These are phyloP conservation scores for Silene latifolia DNA, from an alignment of 148 eudicot species.

Conservation along the genomic window DNA sequence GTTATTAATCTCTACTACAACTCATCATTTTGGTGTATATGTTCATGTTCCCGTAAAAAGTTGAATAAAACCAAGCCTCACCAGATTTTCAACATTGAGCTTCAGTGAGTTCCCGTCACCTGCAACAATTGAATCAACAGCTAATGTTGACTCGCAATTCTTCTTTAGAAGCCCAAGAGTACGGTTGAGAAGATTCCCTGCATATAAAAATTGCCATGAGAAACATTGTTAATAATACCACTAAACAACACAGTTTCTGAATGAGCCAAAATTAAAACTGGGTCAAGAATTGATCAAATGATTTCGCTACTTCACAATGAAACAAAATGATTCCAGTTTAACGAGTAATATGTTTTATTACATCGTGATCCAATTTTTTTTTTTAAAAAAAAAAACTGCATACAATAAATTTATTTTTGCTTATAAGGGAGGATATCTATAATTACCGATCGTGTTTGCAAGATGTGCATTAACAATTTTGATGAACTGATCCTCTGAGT, in stretches of 20 bases:
- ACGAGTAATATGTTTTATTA: neutral
- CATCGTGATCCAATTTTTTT: neutral
- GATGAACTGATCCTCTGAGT: conserved; percentile 95
- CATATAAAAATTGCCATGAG: neutral
- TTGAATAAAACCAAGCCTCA: conserved; percentile 27
- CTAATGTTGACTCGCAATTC: conserved; percentile 88
- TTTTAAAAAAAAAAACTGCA: neutral
- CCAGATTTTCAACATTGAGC: conserved; percentile 75
- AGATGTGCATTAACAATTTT: conserved; percentile 90
- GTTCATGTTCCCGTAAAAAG: neutral
- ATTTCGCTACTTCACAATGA: neutral
- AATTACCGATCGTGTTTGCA: conserved; percentile 91
- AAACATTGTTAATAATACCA: neutral
- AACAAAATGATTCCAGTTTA: neutral
- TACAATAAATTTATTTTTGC: neutral
- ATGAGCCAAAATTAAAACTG: neutral
- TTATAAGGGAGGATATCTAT: neutral
- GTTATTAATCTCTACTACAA: neutral
- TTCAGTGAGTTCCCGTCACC: conserved; percentile 84
- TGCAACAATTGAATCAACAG: conserved; percentile 69
- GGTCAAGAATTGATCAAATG: neutral
- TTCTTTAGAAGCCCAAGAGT: conserved; percentile 95
- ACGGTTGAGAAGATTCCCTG: conserved; percentile 98
- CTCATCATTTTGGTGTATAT: neutral
- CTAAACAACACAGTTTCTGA: neutral